Percentiles rank a stretch among this genome's conserved stretches.
Evolutionary conservation across 1,139 yeast species (phyloP).

Genomic region (Magnusiomyces clavatus): DNA sequence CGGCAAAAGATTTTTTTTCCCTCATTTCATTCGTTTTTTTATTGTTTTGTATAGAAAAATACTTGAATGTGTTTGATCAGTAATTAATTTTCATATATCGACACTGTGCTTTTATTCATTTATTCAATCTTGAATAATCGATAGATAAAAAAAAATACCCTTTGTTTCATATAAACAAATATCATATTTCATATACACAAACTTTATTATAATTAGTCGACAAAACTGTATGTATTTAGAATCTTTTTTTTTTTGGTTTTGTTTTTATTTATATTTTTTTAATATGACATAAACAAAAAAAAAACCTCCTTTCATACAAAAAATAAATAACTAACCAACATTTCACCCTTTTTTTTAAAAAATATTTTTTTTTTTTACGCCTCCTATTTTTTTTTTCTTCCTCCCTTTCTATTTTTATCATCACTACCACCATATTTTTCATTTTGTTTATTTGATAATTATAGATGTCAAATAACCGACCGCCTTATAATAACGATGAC

Average conservation of each 20-base stretch:
- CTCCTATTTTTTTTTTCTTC: slow-evolving; percentile 1
- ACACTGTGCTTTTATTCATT: no score
- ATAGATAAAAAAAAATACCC: no score
- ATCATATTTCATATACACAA: no score
- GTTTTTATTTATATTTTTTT: no score
- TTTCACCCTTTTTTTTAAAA: background rate
- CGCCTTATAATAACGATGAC: slow-evolving; percentile 13
- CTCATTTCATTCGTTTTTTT: background rate
- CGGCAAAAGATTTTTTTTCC: background rate
- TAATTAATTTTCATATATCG: background rate
- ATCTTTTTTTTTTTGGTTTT: no score
- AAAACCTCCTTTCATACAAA: background rate
- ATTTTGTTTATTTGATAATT: background rate
- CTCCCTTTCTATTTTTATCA: slow-evolving; percentile 1
- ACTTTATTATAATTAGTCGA: no score
- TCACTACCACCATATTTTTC: background rate
- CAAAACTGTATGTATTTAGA: no score
- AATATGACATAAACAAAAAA: no score
- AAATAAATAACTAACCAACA: background rate
- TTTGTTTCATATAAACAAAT: background rate
- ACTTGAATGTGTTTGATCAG: no score
- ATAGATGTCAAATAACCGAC: slow-evolving; percentile 6
- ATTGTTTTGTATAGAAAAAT: no score
- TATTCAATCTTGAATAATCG: no score
- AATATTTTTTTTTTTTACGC: slow-evolving; percentile 3